A percentile compares a stretch with the other conserved stretches of the same genome.
These are phyloP conservation scores for Acacia concinna DNA, from an alignment of 331 rosid genomes.

Conservation along the genomic window DNA sequence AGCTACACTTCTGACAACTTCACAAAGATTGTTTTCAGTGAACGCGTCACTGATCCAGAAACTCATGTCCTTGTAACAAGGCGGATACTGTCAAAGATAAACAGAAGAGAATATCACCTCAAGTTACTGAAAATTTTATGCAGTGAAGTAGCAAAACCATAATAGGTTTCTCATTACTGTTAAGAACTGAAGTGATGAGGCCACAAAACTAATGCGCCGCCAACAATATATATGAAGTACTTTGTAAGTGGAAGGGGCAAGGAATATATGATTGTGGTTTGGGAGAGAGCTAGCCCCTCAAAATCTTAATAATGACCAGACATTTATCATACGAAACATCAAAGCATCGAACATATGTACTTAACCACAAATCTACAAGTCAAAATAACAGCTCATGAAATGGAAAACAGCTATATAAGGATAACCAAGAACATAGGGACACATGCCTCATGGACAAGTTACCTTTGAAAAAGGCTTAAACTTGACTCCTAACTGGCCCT, in stretches of 20 bases:
- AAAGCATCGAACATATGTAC: not conserved
- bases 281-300: not conserved
- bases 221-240: not conserved
- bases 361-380: conserved; percentile 6
- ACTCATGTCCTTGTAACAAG: conserved; percentile 94
- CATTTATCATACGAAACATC: conserved; percentile 11
- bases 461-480: conserved; percentile 98
- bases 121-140: conserved; percentile 8
- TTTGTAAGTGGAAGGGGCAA: not conserved
- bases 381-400: conserved; percentile 19
- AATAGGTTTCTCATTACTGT: conserved; percentile 7
- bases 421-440: conserved; percentile 9
- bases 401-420: not conserved
- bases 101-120: conserved; percentile 16
- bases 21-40: conserved; percentile 96
- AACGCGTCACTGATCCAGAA: conserved; percentile 93
- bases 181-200: not conserved
- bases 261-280: not conserved
- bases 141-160: not conserved
- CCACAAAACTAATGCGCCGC: not conserved
- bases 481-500: conserved; percentile 75
- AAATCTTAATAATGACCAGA: not conserved
- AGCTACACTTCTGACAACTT: conserved; percentile 87
- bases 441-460: conserved; percentile 27
- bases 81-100: conserved; percentile 74